phyloP scores from a whole-genome alignment of 1,284 basidiomycete genomes.

The Fomes fomentarius region DNA sequence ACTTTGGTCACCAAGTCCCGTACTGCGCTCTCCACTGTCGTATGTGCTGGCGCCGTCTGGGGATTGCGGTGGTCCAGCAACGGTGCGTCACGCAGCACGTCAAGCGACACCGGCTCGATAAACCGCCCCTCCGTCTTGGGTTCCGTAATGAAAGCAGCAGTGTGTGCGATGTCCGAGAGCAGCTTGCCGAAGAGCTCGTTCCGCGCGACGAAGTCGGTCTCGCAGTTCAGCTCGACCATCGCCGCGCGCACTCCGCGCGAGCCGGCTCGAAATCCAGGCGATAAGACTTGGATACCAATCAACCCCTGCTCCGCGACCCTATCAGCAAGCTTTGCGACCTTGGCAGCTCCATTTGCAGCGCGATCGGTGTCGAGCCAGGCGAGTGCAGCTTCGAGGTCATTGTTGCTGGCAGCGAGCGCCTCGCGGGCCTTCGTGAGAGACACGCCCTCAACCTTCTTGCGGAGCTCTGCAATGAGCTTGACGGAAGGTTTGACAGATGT shows the following conservation, averaged over 20 bases:
- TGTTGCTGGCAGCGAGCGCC: conserved; percentile 77
- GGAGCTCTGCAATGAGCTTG: conserved; percentile 85
- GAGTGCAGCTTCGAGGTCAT: conserved; percentile 77
- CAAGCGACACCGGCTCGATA: conserved; percentile 49
- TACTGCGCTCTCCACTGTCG: conserved; percentile 77
- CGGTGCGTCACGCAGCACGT: conserved; percentile 68
- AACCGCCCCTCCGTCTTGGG: conserved; percentile 40
- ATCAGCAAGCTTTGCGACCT: conserved; percentile 82
- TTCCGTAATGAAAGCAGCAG: conserved; percentile 81
- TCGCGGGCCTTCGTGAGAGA: conserved; percentile 89
- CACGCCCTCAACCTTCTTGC: conserved; percentile 74
- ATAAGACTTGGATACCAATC: conserved; percentile 76
- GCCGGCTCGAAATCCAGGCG: conserved; percentile 47
- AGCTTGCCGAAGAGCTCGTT: conserved; percentile 85
- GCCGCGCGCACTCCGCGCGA: conserved; percentile 66
- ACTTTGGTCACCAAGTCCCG: conserved; percentile 82
- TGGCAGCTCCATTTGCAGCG: conserved; percentile 70
- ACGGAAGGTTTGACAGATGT: conserved; percentile 53
- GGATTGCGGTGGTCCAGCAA: conserved; percentile 56
- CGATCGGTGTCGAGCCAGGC: conserved; percentile 83
- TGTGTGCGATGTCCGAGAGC: conserved; percentile 83
- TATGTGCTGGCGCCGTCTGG: conserved; percentile 23
- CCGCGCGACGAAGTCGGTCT: conserved; percentile 95
- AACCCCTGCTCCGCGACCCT: conserved; percentile 81
- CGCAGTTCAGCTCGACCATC: conserved; percentile 94